Evolutionary conservation across 495 filamentous ascomycete genomes (phyloP).

Genomic region (Tuber magnatum): DNA sequence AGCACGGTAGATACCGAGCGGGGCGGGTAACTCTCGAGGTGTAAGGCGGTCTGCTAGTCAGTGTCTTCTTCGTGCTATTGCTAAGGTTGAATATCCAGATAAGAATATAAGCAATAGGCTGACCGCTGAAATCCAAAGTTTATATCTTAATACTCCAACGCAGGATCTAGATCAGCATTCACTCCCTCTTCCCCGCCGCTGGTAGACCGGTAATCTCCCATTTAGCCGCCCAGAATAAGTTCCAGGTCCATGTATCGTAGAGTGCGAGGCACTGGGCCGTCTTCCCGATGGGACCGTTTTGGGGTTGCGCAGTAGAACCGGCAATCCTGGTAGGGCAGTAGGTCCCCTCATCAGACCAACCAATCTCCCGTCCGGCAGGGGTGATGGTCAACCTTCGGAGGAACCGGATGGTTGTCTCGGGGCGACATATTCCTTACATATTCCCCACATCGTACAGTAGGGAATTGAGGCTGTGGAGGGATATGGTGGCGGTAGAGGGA

Average conservation of each 20-base stretch:
- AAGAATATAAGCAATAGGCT: not conserved
- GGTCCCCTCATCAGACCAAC: too few species aligned
- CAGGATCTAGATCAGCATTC: not conserved
- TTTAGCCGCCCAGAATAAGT: not conserved
- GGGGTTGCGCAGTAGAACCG: not conserved
- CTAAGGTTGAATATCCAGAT: not conserved
- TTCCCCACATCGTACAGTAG: not conserved
- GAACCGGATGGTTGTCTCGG: too few species aligned
- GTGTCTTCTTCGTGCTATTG: too few species aligned
- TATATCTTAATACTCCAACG: not conserved
- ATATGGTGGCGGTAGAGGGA: too few species aligned
- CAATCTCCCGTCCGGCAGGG: too few species aligned
- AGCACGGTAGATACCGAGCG: not conserved
- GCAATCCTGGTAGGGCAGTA: too few species aligned
- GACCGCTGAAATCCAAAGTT: not conserved
- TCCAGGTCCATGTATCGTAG: not conserved
- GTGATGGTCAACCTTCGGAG: too few species aligned
- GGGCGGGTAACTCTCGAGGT: not conserved
- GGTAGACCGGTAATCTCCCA: not conserved
- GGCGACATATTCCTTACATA: too few species aligned
- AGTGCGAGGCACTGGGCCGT: not conserved
- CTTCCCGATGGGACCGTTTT: not conserved
- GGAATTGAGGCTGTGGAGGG: not conserved
- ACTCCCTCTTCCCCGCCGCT: not conserved
- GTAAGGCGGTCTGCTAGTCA: not conserved